Conservation (phyloP, 768 basidiomycete species). For the Mycena amicta region DNA sequence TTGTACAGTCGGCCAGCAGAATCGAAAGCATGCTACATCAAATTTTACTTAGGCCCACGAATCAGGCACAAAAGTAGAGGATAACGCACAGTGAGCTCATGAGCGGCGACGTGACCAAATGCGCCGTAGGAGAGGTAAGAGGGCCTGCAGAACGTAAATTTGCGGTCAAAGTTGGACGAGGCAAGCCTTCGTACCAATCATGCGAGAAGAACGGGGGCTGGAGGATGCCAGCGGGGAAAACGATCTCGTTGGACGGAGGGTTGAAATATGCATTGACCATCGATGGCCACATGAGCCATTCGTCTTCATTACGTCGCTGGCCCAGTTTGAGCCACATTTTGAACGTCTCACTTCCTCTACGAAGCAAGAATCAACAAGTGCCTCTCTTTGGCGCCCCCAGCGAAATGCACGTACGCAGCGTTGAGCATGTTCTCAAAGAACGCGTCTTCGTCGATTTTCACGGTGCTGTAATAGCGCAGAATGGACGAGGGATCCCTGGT, state of each 20-base stretch:
- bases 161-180: no score
- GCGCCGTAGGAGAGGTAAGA: conserved; percentile 88
- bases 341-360: conserved; percentile 59
- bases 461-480: conserved; percentile 69
- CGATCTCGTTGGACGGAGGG: conserved; percentile 90
- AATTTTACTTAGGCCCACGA: neutral
- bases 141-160: conserved; percentile 57
- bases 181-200: conserved; percentile 56
- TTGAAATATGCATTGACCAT: conserved; percentile 90
- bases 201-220: conserved; percentile 89
- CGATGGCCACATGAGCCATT: conserved; percentile 89
- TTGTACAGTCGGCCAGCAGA: conserved; percentile 90
- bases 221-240: conserved; percentile 95
- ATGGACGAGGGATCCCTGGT: conserved; percentile 72
- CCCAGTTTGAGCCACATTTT: conserved; percentile 81
- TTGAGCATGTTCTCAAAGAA: conserved; percentile 87
- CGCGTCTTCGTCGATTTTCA: conserved; percentile 63
- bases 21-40: conserved; percentile 80
- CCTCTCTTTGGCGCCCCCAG: no score
- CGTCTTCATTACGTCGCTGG: conserved; percentile 59
- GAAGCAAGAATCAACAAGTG: no score
- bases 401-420: conserved; percentile 50
- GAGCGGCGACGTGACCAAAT: conserved; percentile 90
- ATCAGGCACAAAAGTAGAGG: conserved; percentile 2
- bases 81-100: conserved; percentile 88